Conservation (phyloP, 108 stramenopile species). For the Stephanodiscus triporus region DNA sequence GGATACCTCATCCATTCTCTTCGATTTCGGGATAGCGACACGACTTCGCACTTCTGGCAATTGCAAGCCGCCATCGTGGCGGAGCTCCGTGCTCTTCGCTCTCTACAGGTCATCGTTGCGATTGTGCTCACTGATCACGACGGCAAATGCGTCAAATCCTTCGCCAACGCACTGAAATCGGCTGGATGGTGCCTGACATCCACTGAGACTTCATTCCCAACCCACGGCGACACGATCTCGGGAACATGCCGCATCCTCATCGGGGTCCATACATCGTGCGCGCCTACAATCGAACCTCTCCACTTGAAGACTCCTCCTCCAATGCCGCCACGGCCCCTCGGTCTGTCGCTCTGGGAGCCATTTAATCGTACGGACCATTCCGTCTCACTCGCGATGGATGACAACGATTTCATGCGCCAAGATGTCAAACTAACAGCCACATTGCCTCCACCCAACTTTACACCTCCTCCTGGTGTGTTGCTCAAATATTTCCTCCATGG, state of each 20-base stretch:
- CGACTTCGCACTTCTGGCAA: not conserved
- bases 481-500: not conserved
- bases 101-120: not conserved
- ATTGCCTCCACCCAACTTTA: not conserved
- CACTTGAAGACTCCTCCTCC: not conserved
- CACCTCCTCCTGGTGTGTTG: not conserved
- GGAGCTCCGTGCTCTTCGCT: no score
- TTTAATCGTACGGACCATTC: constrained; percentile 1
- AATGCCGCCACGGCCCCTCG: not conserved
- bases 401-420: not conserved
- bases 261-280: constrained; percentile 1
- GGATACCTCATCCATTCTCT: no score
- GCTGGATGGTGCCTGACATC: no score
- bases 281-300: not conserved
- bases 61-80: not conserved
- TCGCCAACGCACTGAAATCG: no score
- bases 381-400: not conserved
- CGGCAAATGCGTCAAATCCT: no score
- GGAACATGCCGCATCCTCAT: no score
- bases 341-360: not conserved
- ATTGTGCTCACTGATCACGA: not conserved
- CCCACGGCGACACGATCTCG: no score
- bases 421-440: not conserved
- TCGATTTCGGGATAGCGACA: not conserved
- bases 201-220: no score